Base-by-base conservation (phyloP, 495 filamentous ascomycete genomes). In the Penicillium coprophilum region DNA sequence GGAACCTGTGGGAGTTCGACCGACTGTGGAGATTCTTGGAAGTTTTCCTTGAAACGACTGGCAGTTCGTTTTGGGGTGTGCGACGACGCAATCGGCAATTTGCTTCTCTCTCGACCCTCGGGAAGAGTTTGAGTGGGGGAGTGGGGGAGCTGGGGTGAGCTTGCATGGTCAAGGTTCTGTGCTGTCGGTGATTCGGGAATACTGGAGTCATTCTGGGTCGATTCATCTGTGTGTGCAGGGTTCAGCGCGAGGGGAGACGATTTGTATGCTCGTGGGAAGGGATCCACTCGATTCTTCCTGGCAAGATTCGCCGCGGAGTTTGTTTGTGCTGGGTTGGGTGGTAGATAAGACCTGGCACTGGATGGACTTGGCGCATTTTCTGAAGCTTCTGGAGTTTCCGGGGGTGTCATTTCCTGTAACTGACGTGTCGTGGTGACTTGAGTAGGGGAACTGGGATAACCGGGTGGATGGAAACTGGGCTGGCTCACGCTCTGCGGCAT, bases 201-300 rank as follows among this genome's bases (percentile, higher is more conserved):
- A 4, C 1, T 51, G 3, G 21, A 45, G 10, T 57, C 55, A 17
- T 53, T 32, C 27, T 45, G 46, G 6, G 47, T 20, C 4, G 23
- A 30, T 11, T 51, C 52, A 17, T 62, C 30, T 7, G 46, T 61
- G n/a, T 59, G 48, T 27, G 58, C 56, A 19, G 67, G 55, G 17
- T 64, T 61, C 45, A 63, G 58, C 11, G 73, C 61, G 19, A 76
- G 66, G 21, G 71, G 71, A 3, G 73, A 76, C 3, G 71, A 68
- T 49, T 67, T 73, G 59, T 72, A 72, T 2, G 53, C 58, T 27
- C 57, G 65, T 7, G 60, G 21, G 10, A 50, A 44, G 8, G 46
- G 39, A 23, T 64, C 53, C 12, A 46, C 47, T 11, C 56, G 46
- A 12, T 43, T 19, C 53, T 62, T 61, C 17, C 52, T 46, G 3